Percentiles rank a stretch among this genome's conserved stretches.
Evolutionary conservation across 2,329 filamentous ascomycete genomes (phyloP).

Genomic region (Davidsoniella virescens): DNA sequence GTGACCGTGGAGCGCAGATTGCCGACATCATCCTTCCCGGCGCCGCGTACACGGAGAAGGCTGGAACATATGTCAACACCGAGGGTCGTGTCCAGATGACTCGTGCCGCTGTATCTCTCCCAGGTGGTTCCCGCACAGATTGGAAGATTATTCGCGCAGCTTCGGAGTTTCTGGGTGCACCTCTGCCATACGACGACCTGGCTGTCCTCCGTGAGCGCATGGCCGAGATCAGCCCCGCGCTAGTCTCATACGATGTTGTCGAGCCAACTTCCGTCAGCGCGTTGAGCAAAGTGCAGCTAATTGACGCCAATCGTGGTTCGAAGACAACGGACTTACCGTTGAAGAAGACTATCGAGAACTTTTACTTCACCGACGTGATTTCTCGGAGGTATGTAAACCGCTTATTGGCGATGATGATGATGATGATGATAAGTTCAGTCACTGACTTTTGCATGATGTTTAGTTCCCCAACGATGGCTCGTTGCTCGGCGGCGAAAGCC

Average conservation of each 20-base stretch:
- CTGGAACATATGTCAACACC: conserved; percentile 91
- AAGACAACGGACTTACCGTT: conserved; percentile 58
- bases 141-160: conserved; percentile 97
- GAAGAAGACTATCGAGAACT: conserved; percentile 81
- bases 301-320: conserved; percentile 87
- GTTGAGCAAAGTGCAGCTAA: conserved; percentile 83
- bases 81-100: conserved; percentile 93
- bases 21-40: conserved; percentile 89
- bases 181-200: conserved; percentile 86
- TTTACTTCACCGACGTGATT: conserved; percentile 96
- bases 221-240: conserved; percentile 81
- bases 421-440: neutral
- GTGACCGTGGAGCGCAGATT: conserved; percentile 80
- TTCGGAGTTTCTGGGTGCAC: conserved; percentile 75
- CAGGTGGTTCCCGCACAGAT: conserved; percentile 81
- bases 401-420: neutral
- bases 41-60: conserved; percentile 93
- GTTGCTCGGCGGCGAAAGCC: conserved; percentile 86
- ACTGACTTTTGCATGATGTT: neutral
- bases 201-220: conserved; percentile 81
- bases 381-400: conserved; percentile 62
- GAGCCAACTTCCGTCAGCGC: conserved; percentile 60
- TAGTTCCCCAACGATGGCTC: conserved; percentile 95
- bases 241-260: conserved; percentile 79
- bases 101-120: conserved; percentile 72